Evolutionary conservation across 768 basidiomycete genomes (phyloP), one percentile per base, ranked within the genome.

Genomic region (Hebeloma cylindrosporum): DNA sequence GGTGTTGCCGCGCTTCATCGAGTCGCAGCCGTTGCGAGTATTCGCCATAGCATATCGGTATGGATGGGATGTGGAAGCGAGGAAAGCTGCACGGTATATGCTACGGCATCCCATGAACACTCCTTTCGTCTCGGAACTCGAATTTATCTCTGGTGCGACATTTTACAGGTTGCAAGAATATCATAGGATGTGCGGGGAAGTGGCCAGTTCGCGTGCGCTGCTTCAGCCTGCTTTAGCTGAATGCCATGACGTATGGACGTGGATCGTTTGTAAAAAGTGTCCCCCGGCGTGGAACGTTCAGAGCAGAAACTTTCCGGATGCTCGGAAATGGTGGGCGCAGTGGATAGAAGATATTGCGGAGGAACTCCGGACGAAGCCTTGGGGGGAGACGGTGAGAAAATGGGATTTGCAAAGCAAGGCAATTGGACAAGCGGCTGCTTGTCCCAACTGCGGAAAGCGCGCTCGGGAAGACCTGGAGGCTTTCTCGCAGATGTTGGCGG

Each of bases 21-120:
- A 66, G 39, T 51, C 64, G 3, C 63, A 69, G 39, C 69, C 69
- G 16, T 40, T 74, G 22, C 66, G 71, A n/a, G 68, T 69, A 6
- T 75, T 69, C 45, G 71, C 72, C 0, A 66, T 73, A 37, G 68
- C 73, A n/a, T 68, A 61, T 56, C 63, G 62, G 22, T 68, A 67
- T 47, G 63, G 62, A 26, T 70, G 71, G 62, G 59, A 59, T 27
- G 50, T 51, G 7, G 65, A 67, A 40, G 68, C 64, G 8, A 58
- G 56, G 16, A 52, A 50, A 21, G 70, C 70, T 21, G 71, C 70
- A 1, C 50, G 57, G 31, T 59, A 64, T 38, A 65, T 65, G 7
- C 60, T 73, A 8, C 60, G 64, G 10, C 60, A 65, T 18, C 63
- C 65, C 11, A 48, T 64, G 31, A 48, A 60, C 14, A 48, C 43